Evolutionary conservation across 768 basidiomycete genomes (phyloP), one percentile per base, ranked within the genome.

Genomic region (Lentinus brumalis): DNA sequence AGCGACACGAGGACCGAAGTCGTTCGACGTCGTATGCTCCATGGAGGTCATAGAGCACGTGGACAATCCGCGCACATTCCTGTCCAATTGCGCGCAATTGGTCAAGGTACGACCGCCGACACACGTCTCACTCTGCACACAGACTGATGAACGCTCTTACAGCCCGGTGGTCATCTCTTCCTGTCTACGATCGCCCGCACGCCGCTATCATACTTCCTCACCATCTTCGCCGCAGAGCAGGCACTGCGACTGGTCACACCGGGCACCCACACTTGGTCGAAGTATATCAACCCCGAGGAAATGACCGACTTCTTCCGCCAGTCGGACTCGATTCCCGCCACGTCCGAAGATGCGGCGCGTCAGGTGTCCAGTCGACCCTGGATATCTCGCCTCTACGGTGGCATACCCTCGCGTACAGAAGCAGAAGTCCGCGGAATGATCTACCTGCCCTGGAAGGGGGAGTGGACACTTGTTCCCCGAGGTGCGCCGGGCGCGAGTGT

Each of bases 21-120:
- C 84, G 53, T 98, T 89, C 70, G 96, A 98, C 71, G 83, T 95
- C 18, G 95, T 99, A 14, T 97, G 94, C 71, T 91, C 95, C 10
- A 93, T 98, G 93, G 97, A 99, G 74, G 96, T 99, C 8, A 71
- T 99, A 32, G 97, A 99, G 76, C 97, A 99, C 70, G 97, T 99
- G 53, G 92, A 97, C 71, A 89, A 96, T 69, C 96, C 97, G 1
- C 79, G 85, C 6, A 80, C 82, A 7, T 99, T 99, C 73, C 81
- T 99, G 51, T 78, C 83, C 31, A 86, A 88, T 41, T 90, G 94
- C 65, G 91, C 91, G 0, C 81, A 88, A 59, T 82, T 98, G 32
- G 85, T 96, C 66, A 98, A 97, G 78, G 96, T 94, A 63, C 44
- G 83, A 14, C 44, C 8, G 9, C 12, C 9, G 18, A 26, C 5